These are phyloP conservation scores for Botrytis porri DNA, from an alignment of 2,329 filamentous ascomycete species.

Conservation along the genomic window DNA sequence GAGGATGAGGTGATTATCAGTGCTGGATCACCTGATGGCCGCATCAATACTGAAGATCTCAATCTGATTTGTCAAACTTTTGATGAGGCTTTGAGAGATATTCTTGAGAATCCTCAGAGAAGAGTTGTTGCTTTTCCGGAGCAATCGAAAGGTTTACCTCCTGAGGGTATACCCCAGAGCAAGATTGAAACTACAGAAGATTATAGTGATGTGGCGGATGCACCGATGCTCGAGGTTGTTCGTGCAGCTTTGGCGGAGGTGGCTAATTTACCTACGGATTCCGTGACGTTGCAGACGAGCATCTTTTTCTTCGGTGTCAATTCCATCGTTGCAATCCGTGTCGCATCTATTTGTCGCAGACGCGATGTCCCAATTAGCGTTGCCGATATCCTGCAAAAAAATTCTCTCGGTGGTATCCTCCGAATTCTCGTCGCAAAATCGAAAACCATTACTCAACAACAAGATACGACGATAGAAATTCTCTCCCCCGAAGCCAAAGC, in stretches of 20 bases:
- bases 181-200: not conserved
- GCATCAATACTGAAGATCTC: slow-evolving; percentile 11
- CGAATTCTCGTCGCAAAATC: not conserved
- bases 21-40: slow-evolving; percentile 9
- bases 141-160: not conserved
- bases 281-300: not conserved
- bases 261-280: not conserved
- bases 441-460: not conserved
- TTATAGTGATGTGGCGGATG: not conserved
- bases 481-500: not conserved
- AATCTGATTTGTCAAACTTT: not conserved
- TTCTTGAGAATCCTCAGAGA: slow-evolving; percentile 3
- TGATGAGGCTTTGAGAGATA: not conserved
- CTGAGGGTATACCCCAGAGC: not conserved
- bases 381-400: slow-evolving; percentile 6
- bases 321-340: slow-evolving; percentile 8
- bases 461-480: not conserved
- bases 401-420: slow-evolving; percentile 1
- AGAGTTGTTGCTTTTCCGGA: not conserved
- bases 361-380: not conserved
- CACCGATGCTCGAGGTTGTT: slow-evolving; percentile 1
- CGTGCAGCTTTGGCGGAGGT: slow-evolving; percentile 1
- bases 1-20: not conserved
- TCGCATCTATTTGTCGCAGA: slow-evolving; percentile 8
- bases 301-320: slow-evolving; percentile 4